phyloP scores from a whole-genome alignment of 768 basidiomycete genomes.

The Calvatia gigantea region DNA sequence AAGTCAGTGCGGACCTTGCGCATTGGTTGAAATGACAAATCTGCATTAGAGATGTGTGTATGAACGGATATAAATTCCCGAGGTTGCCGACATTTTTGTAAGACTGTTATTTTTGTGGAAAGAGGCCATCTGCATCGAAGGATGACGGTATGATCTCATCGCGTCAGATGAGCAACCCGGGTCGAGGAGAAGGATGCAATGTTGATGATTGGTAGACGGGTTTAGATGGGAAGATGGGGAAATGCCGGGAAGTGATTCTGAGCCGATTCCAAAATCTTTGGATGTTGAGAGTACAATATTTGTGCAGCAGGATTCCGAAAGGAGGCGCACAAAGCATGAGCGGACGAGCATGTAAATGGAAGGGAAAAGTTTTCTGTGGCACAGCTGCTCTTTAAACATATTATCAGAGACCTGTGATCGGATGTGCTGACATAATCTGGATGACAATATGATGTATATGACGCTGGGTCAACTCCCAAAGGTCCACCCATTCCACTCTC shows the following conservation, averaged over 20 bases:
- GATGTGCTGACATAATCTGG: constrained; percentile 11
- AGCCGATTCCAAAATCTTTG: background rate
- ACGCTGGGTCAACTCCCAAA: constrained; percentile 4
- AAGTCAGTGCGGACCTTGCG: no score
- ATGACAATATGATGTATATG: constrained; percentile 7
- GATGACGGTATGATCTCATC: background rate
- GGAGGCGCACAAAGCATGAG: background rate
- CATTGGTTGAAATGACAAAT: no score
- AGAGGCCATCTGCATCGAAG: no score
- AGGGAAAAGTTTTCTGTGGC: no score
- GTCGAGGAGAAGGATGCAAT: background rate
- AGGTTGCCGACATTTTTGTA: no score
- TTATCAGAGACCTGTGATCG: no score
- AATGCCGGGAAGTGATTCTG: background rate
- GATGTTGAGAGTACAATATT: background rate
- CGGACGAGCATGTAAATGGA: background rate
- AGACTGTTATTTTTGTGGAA: no score
- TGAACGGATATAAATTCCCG: no score
- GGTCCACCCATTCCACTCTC: constrained; percentile 5
- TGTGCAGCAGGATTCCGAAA: background rate
- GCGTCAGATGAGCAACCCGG: background rate
- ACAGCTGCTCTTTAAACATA: no score
- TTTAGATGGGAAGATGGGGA: background rate
- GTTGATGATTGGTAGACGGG: background rate
- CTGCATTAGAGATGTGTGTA: no score